Percentiles rank a stretch among this genome's conserved stretches.
Conservation (phyloP, 805 yeast genomes). For the Scheffersomyces amazonensis region DNA sequence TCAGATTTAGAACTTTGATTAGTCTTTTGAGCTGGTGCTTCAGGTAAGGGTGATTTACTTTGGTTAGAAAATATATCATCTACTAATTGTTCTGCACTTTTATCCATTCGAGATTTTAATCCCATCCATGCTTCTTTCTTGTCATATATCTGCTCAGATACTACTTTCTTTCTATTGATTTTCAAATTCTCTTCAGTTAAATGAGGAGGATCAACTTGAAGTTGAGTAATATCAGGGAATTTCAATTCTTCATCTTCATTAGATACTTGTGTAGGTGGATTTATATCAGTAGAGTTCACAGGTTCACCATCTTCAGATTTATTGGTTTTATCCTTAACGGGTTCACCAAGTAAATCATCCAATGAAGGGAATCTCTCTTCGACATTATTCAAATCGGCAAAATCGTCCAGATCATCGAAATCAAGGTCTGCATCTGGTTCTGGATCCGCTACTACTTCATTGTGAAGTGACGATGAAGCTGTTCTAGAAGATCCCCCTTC, state of each 20-base stretch:
- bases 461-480: neutral
- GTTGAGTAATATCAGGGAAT: neutral
- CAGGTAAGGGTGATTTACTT: conserved; percentile 8
- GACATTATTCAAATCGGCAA: conserved; percentile 41
- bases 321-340: neutral
- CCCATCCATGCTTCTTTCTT: conserved; percentile 39
- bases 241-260: neutral
- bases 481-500: too few relatives aligned
- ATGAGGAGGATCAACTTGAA: neutral
- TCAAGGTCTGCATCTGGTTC: conserved; percentile 8
- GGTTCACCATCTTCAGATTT: neutral
- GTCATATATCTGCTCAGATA: conserved; percentile 8
- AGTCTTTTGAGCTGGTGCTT: conserved; percentile 1
- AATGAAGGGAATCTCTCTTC: conserved; percentile 53
- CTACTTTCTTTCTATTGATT: neutral
- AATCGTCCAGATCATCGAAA: conserved; percentile 23
- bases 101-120: conserved; percentile 18
- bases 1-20: conserved; percentile 1
- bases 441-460: neutral
- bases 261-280: neutral
- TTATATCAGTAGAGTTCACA: neutral
- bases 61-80: conserved; percentile 38
- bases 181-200: neutral
- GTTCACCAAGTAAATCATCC: conserved; percentile 24
- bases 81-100: conserved; percentile 33